Base-by-base conservation (phyloP, 805 yeast species). In the Scheffersomyces ergatensis region DNA sequence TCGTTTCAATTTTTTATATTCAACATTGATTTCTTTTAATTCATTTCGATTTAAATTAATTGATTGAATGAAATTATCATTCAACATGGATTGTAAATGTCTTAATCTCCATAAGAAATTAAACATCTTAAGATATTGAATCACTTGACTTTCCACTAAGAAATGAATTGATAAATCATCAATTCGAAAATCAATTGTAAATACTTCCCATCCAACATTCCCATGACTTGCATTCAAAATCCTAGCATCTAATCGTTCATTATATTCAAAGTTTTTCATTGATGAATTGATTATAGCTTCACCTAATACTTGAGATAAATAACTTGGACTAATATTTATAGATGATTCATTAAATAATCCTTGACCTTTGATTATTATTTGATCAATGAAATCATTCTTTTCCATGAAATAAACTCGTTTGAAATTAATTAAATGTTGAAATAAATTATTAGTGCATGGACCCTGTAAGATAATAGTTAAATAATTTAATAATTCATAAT, bases 201-300 rank as follows among this genome's bases (percentile, higher is more conserved):
- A 90, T 2, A 86, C 89, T 55, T 90, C 95, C 97, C 97, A 90
- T 0, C 96, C 97, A 37, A 79, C 63, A 21, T 81, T 78, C 1
- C 58, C 74, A 49, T 83, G 87, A 3, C 82, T 82, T 36, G 84
- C 63, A 43, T 85, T 89, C 36, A 90, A 68, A 17, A 90, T 72
- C 34, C 97, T 70, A 0, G 97, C 96, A 67, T 93, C 98, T 11
- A 92, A 57, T 37, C 86, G 63, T 33, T 74, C 65, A 5, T 65
- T 38, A 34, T 54, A 60, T 21, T 31, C 34, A 26, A 39, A 36
- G 54, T 65, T 65, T 40, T 70, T 62, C 2, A 80, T 50, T 1
- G 84, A 74, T 0, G 89, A 77, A 17, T 64, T 62, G 5, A 68
- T 61, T 2, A 89, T 75, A 0, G 96, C 79, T 2, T 83, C 82